Evolutionary conservation across 1,284 basidiomycete genomes (phyloP).

Genomic region (Megacollybia platyphylla): DNA sequence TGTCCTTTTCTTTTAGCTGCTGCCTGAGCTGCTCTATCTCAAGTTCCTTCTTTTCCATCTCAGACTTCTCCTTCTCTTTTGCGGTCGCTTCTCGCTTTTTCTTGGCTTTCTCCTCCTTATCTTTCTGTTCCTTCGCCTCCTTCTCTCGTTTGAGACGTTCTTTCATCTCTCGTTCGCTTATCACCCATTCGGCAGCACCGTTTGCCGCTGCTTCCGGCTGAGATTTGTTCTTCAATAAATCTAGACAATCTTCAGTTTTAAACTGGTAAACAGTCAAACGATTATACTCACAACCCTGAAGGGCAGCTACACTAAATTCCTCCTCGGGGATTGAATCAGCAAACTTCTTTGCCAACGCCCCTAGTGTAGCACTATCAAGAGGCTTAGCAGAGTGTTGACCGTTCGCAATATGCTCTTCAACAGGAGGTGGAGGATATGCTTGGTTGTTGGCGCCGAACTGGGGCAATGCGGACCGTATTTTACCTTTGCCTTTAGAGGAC

Average conservation of each 20-base stretch:
- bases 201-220: not conserved
- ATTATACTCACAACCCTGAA: not conserved
- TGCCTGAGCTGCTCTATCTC: not conserved
- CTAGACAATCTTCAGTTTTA: not conserved
- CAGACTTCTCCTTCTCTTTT: conserved; percentile 1
- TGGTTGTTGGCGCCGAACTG: conserved; percentile 45
- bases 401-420: conserved; percentile 43
- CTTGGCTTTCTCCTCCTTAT: not conserved
- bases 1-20: not conserved
- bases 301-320: conserved; percentile 67
- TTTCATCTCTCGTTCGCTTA: not conserved
- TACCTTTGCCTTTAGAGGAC: conserved; percentile 14
- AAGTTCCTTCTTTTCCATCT: not conserved
- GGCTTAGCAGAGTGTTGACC: conserved; percentile 48
- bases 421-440: conserved; percentile 49
- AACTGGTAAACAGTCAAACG: not conserved
- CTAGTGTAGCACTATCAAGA: conserved; percentile 60
- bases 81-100: not conserved
- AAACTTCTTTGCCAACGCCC: conserved; percentile 63
- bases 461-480: conserved; percentile 15
- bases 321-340: conserved; percentile 67
- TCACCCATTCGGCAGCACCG: conserved; percentile 1
- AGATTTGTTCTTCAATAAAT: conserved; percentile 2
- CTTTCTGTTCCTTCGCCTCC: conserved; percentile 1
- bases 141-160: conserved; percentile 1